These are phyloP conservation scores for Pontederia crassipes DNA, from an alignment of 176 grass and related monocot genomes.

Conservation along the genomic window DNA sequence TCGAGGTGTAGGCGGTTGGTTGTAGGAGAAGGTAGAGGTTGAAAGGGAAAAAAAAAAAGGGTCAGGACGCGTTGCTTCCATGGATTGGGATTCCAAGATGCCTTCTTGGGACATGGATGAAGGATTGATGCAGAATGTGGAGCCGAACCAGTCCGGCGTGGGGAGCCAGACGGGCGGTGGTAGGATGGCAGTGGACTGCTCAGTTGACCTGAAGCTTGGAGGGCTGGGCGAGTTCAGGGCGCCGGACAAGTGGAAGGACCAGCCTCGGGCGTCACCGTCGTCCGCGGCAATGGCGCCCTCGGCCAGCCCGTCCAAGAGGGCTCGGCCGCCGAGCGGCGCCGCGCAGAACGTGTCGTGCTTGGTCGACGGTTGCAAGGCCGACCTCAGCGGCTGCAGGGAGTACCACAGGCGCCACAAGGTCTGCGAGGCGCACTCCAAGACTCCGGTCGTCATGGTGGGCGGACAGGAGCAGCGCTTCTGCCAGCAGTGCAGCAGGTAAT, in stretches of 20 bases:
- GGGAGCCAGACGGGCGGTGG: background rate
- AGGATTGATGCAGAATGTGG: background rate
- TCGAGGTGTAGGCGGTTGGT: background rate
- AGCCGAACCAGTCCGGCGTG: background rate
- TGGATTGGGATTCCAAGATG: slow-evolving; percentile 97
- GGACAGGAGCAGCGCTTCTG: slow-evolving; percentile 91
- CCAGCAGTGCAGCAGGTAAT: slow-evolving; percentile 99
- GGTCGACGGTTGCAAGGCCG: slow-evolving; percentile 79
- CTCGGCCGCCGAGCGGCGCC: slow-evolving; percentile 3
- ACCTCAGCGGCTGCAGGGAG: slow-evolving; percentile 78
- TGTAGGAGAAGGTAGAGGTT: background rate
- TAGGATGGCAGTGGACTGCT: slow-evolving; percentile 11
- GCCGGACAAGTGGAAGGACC: background rate
- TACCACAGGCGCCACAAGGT: slow-evolving; percentile 98
- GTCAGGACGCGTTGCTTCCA: slow-evolving; percentile 11
- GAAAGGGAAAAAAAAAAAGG: background rate
- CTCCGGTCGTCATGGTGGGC: slow-evolving; percentile 66
- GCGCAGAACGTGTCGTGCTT: slow-evolving; percentile 43
- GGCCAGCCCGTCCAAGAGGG: background rate
- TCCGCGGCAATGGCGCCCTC: slow-evolving; percentile 2
- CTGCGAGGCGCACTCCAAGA: slow-evolving; percentile 91
- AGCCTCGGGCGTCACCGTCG: background rate
- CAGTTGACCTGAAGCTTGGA: slow-evolving; percentile 88
- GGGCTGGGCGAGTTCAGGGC: slow-evolving; percentile 19
- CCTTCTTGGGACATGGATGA: slow-evolving; percentile 55